phyloP scores from a whole-genome alignment of 2,329 filamentous ascomycete species.

The Xenosphaeropsis pyriputrescens region DNA sequence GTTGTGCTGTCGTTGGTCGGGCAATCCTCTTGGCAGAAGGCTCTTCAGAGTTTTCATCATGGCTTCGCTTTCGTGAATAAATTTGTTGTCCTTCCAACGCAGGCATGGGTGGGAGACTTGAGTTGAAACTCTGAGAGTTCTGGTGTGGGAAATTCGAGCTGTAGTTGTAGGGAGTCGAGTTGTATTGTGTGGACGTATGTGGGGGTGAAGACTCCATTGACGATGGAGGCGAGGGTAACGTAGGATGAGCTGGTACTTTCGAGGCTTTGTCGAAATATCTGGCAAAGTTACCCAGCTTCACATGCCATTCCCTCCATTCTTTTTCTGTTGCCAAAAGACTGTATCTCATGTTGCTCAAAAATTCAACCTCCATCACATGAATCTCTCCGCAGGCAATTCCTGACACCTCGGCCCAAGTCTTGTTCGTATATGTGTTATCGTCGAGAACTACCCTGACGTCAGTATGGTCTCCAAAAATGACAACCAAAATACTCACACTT shows the following conservation, averaged over 20 bases:
- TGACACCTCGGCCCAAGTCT: conserved; percentile 97
- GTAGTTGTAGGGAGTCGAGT: conserved; percentile 11
- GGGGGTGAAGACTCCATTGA: conserved; percentile 35
- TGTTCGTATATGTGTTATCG: conserved; percentile 98
- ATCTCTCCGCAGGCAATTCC: conserved; percentile 89
- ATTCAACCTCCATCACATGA: conserved; percentile 99
- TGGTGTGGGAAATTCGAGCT: conserved; percentile 17
- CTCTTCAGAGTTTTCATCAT: conserved; percentile 36
- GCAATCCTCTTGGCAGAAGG: conserved; percentile 34
- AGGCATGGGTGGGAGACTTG: conserved; percentile 19
- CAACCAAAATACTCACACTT: conserved; percentile 50
- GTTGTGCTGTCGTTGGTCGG: conserved; percentile 8
- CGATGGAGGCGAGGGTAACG: conserved; percentile 33
- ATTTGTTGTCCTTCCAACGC: conserved; percentile 19
- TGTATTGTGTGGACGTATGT: conserved; percentile 24
- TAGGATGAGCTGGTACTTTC: conserved; percentile 21
- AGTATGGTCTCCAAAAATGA: neutral
- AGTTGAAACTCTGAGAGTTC: conserved; percentile 18
- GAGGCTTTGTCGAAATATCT: conserved; percentile 35
- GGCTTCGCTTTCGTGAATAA: conserved; percentile 37
- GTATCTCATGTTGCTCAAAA: conserved; percentile 96
- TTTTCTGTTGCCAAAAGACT: conserved; percentile 73
- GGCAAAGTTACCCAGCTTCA: conserved; percentile 67
- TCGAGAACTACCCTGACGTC: conserved; percentile 53
- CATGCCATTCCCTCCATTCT: conserved; percentile 81